A percentile compares a stretch with the other conserved stretches of the same genome.
Conservation (phyloP, 495 filamentous ascomycete species). For the Xylaria castorea region DNA sequence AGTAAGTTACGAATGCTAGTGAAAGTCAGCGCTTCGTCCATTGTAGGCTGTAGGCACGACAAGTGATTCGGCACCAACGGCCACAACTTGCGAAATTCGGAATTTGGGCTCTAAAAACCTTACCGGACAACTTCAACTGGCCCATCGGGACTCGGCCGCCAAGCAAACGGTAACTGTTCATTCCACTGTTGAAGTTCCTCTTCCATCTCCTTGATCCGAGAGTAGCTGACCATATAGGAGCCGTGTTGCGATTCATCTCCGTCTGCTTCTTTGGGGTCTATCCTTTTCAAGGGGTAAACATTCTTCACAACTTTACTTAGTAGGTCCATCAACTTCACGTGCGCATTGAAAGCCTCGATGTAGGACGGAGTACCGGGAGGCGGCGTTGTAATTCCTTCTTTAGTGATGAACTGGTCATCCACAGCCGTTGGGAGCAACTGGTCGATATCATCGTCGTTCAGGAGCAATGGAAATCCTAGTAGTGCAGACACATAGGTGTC, state of each 20-base stretch:
- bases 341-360: constrained; percentile 84
- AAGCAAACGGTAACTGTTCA: constrained; percentile 73
- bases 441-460: constrained; percentile 90
- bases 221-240: constrained; percentile 84
- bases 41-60: neutral
- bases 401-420: constrained; percentile 92
- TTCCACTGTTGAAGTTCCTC: constrained; percentile 84
- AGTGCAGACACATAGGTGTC: constrained; percentile 92
- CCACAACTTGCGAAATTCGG: neutral
- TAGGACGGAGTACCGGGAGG: constrained; percentile 76
- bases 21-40: constrained; percentile 7
- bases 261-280: constrained; percentile 62
- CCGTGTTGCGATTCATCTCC: constrained; percentile 45
- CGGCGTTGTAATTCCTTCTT: constrained; percentile 73
- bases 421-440: constrained; percentile 84
- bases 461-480: constrained; percentile 82
- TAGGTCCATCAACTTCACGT: constrained; percentile 77
- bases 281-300: constrained; percentile 85
- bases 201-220: constrained; percentile 90
- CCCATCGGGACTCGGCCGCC: constrained; percentile 78
- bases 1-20: constrained; percentile 85
- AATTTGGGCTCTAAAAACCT: constrained; percentile 29
- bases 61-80: neutral
- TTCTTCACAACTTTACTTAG: constrained; percentile 85
- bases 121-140: constrained; percentile 79